Conservation (phyloP, 768 basidiomycete genomes). For the Leccinum sublutescens region DNA sequence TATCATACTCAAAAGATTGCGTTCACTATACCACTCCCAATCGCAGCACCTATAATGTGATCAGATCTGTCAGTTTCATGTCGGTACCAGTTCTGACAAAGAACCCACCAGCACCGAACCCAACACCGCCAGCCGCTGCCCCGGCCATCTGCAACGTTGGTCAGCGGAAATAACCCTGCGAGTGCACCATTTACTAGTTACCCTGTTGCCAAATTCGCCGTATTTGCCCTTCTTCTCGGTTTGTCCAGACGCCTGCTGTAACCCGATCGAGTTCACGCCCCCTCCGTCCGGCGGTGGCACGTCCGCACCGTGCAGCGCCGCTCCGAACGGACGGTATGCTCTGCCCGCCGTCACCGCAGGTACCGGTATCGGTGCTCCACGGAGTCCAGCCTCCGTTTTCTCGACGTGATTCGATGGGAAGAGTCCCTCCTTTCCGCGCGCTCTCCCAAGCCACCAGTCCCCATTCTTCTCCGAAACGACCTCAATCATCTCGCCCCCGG, state of each 20-base stretch:
- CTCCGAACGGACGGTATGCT: constrained; percentile 39
- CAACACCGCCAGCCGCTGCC: constrained; percentile 67
- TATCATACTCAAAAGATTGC: constrained; percentile 42
- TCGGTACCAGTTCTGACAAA: not conserved
- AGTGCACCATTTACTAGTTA: constrained; percentile 27
- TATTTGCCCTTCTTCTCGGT: constrained; percentile 56
- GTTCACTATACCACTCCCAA: constrained; percentile 48
- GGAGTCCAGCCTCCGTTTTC: constrained; percentile 36
- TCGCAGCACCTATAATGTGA: constrained; percentile 43
- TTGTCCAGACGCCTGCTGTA: constrained; percentile 29
- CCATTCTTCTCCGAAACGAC: constrained; percentile 75
- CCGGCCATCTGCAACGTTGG: constrained; percentile 45
- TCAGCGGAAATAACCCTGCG: constrained; percentile 19
- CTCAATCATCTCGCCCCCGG: constrained; percentile 72
- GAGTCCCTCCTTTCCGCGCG: constrained; percentile 64
- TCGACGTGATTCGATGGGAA: constrained; percentile 80
- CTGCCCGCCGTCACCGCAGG: constrained; percentile 1
- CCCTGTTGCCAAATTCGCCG: constrained; percentile 57
- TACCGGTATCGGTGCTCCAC: not conserved
- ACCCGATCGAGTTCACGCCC: constrained; percentile 31
- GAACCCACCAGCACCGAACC: constrained; percentile 69
- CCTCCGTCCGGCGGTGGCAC: constrained; percentile 28
- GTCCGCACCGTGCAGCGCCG: constrained; percentile 35
- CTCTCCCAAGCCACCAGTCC: constrained; percentile 84
- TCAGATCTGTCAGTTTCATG: not conserved